Evolutionary conservation across 345 rosid species (phyloP).

Genomic region (Capsella bursapastoris): DNA sequence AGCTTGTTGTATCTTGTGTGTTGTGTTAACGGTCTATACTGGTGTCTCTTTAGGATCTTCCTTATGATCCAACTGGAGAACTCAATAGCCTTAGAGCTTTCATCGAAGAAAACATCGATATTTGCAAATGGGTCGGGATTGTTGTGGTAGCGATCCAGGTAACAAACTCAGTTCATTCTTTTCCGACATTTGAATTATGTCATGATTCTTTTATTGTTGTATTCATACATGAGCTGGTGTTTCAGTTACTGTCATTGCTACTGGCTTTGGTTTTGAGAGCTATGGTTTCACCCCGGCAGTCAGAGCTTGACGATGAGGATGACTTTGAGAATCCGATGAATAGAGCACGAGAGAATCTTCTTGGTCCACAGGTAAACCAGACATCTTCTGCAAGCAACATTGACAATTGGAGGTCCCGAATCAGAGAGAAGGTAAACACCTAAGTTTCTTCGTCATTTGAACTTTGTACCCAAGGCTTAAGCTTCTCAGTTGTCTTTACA

Average conservation of each 20-base stretch:
- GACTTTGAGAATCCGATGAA: slow-evolving; percentile 61
- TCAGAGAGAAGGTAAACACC: slow-evolving; percentile 81
- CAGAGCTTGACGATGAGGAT: slow-evolving; percentile 67
- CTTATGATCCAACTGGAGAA: slow-evolving; percentile 88
- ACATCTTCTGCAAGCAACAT: slow-evolving; percentile 61
- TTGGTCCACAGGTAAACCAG: slow-evolving; percentile 64
- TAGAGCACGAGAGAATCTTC: slow-evolving; percentile 75
- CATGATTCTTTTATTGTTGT: not conserved
- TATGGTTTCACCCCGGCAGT: slow-evolving; percentile 60
- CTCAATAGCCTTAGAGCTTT: slow-evolving; percentile 72
- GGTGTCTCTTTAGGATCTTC: slow-evolving; percentile 40
- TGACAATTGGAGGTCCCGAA: slow-evolving; percentile 70
- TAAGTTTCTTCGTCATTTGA: slow-evolving; percentile 5
- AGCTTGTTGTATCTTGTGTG: slow-evolving; percentile 2
- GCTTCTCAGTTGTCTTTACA: not conserved
- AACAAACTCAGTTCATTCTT: slow-evolving; percentile 9
- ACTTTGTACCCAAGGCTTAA: not conserved
- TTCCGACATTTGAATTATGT: not conserved
- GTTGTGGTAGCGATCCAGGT: slow-evolving; percentile 76
- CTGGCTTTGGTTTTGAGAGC: slow-evolving; percentile 77
- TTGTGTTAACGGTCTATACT: not conserved
- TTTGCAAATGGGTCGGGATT: slow-evolving; percentile 89
- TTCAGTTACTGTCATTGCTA: slow-evolving; percentile 70
- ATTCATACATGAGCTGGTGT: slow-evolving; percentile 25
- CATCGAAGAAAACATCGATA: slow-evolving; percentile 64